Base-by-base conservation (phyloP, 306 rosid genomes). In the Lupinus albus region DNA sequence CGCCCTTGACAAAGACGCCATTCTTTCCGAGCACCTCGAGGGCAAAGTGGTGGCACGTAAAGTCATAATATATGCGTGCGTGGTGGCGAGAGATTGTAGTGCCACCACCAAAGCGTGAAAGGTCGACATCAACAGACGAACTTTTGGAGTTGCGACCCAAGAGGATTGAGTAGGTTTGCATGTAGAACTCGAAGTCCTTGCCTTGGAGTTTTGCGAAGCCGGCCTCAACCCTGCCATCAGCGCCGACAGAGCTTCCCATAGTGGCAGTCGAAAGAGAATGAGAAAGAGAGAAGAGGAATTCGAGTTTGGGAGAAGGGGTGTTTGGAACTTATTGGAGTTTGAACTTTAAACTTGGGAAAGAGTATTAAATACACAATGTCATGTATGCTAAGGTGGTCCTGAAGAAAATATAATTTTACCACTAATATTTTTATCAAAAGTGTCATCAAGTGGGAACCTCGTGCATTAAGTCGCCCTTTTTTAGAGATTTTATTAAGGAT, bases 181-280 rank as follows among this genome's bases (percentile, higher is more conserved):
- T 93, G 69, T 90, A 93, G 88, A 90, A 93, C 78, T 93, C 99
- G 80, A 93, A 93, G 62, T 93, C 97, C 74, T 93, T 96, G 18
- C 99, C 99, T 44, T 93, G 99, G 0, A 93, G 96, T 82, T 90
- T 93, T 42, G 97, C 97, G 81, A 93, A 93, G 1, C 99, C 99
- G 0, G 97, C 99, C 75, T 93, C 97, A 52, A 33, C 7, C 7
- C 86, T 96, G 54, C 88, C 96, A 56, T 90, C 80, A 33, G 8
- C 0, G 21, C 38, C 38, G 1, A 83, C 70, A 20, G 82, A 61
- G 14, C 72, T 84, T 33, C 79, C 63, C 80, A 63, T 76, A 42
- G 44, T n/a, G 44, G 8, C n/a, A 33, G 21, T 57, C 11, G 21
- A 30, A 13, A 7, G 36, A 57, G 4, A 12, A 18, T 47, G 33